Evolutionary conservation across 2,329 filamentous ascomycete genomes (phyloP).

Genomic region (Aspergillus fischeri): DNA sequence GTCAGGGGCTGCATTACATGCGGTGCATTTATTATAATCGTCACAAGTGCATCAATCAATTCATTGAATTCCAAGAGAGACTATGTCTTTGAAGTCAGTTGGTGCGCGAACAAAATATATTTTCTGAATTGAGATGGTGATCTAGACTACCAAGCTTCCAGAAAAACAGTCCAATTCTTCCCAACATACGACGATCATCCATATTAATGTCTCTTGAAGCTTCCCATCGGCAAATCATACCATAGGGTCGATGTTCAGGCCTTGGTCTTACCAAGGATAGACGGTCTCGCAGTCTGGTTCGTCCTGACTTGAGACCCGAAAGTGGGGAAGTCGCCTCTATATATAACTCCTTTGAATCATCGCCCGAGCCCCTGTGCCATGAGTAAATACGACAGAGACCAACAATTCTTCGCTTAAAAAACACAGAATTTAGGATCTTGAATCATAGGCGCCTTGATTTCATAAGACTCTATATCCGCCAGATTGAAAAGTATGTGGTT

Average conservation of each 20-base stretch:
- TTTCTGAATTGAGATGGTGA: not conserved
- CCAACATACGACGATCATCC: not conserved
- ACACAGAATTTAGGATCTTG: too few relatives aligned
- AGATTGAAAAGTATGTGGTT: not conserved
- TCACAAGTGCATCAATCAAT: not conserved
- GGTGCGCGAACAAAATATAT: not conserved
- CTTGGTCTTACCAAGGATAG: not conserved
- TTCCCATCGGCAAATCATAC: not conserved
- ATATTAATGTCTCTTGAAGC: not conserved
- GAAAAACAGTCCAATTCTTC: not conserved
- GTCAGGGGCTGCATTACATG: not conserved
- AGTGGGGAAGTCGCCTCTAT: not conserved
- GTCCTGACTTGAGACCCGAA: not conserved
- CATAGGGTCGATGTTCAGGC: not conserved
- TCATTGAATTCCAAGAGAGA: not conserved
- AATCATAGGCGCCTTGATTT: too few relatives aligned
- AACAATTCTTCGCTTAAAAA: not conserved
- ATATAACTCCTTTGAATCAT: not conserved
- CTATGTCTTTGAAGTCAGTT: not conserved
- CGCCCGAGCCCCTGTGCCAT: not conserved
- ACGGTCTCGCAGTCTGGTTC: not conserved
- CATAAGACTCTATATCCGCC: not conserved
- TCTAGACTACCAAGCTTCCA: not conserved
- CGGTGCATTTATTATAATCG: not conserved
- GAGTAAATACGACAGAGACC: not conserved